phyloP scores from a whole-genome alignment of 495 filamentous ascomycete species.

The Lepraria neglecta region DNA sequence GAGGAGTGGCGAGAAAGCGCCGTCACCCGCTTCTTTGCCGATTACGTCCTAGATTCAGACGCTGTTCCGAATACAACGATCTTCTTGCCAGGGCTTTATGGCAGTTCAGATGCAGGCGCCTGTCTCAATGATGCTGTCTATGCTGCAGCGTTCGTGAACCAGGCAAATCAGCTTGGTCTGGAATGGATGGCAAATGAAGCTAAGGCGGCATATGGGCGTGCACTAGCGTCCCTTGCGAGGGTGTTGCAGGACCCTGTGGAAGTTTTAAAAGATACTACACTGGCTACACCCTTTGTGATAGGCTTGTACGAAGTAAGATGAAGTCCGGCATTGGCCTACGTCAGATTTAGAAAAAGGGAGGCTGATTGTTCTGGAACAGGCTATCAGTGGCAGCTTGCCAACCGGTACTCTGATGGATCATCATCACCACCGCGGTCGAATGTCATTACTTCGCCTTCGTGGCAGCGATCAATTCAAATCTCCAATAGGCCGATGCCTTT shows the following conservation, averaged over 20 bases:
- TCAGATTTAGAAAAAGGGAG: not conserved
- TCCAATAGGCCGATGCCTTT: not conserved
- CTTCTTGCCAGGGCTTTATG: conserved; percentile 9
- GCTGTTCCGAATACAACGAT: conserved; percentile 9
- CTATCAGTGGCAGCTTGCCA: not conserved
- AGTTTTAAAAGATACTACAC: conserved; percentile 3
- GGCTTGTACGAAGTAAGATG: not conserved
- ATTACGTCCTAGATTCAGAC: conserved; percentile 10
- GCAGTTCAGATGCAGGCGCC: conserved; percentile 3
- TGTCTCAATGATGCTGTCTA: conserved; percentile 12
- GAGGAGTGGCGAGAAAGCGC: conserved; percentile 8
- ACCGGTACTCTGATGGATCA: not conserved
- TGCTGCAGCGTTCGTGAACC: conserved; percentile 12
- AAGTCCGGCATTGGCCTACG: not conserved
- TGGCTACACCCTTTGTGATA: not conserved
- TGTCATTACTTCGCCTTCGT: not conserved
- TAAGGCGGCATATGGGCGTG: conserved; percentile 11
- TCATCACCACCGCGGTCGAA: not conserved
- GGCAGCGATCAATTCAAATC: not conserved
- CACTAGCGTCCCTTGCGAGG: conserved; percentile 11
- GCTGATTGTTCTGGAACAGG: not conserved
- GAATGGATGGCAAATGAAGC: conserved; percentile 11
- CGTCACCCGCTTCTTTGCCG: conserved; percentile 10
- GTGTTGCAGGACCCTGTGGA: conserved; percentile 9
- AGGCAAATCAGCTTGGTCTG: conserved; percentile 12